phyloP scores from a whole-genome alignment of 2,329 filamentous ascomycete genomes.

The Penicillium brasilianum region DNA sequence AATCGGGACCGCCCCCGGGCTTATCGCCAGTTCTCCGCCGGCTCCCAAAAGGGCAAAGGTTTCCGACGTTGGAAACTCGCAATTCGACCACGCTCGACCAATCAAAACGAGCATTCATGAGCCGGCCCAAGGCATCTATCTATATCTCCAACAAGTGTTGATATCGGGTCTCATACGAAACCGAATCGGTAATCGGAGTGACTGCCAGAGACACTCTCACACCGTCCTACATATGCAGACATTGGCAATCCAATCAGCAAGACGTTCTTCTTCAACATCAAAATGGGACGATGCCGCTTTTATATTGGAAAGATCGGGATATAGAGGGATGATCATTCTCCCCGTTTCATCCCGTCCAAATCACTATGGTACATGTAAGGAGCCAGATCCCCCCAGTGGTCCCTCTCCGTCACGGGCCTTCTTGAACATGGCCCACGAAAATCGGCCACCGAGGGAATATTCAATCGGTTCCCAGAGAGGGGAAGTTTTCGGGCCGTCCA shows the following conservation, averaged over 20 bases:
- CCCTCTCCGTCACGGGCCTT: not conserved
- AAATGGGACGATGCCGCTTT: slow-evolving; percentile 15
- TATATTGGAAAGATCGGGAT: slow-evolving; percentile 20
- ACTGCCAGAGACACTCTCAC: not conserved
- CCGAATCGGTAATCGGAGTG: not conserved
- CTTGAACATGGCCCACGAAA: not conserved
- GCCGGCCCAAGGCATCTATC: not conserved
- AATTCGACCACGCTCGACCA: not conserved
- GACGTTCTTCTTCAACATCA: not conserved
- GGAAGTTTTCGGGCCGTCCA: not conserved
- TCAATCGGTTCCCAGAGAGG: slow-evolving; percentile 4
- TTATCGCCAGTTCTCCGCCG: slow-evolving; percentile 4
- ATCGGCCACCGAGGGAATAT: not conserved
- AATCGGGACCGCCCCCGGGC: not conserved
- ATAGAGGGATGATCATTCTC: not conserved
- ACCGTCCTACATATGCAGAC: too few relatives aligned
- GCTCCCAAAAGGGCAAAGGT: slow-evolving; percentile 25
- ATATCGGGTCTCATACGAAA: not conserved
- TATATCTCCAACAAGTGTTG: not conserved
- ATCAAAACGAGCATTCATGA: not conserved
- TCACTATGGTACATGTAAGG: slow-evolving; percentile 35
- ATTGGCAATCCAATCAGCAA: too few relatives aligned
- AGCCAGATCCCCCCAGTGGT: slow-evolving; percentile 15
- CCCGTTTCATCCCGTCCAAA: slow-evolving; percentile 19
- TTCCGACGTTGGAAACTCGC: slow-evolving; percentile 18